Percentiles rank a stretch among this genome's conserved stretches.
Conservation (phyloP, 2,329 filamentous ascomycete genomes). For the Thielaviopsis musarum region DNA sequence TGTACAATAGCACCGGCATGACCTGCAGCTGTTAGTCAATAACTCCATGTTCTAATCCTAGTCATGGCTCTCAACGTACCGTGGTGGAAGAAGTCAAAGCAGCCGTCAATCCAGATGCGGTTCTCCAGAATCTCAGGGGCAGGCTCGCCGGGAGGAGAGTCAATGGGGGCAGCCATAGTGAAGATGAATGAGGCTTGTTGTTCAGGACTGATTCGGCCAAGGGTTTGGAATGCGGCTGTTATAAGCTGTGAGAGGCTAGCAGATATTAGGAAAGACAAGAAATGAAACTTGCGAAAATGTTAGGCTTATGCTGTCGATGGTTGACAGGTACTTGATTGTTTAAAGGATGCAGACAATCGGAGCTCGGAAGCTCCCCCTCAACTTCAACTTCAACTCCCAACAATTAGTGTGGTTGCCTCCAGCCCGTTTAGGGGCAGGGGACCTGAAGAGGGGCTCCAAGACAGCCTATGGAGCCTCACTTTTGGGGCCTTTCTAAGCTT, state of each 20-base stretch:
- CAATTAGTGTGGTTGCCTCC: background rate
- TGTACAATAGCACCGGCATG: slow-evolving; percentile 96
- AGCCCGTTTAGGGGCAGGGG: background rate
- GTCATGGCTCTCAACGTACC: slow-evolving; percentile 31
- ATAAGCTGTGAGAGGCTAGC: background rate
- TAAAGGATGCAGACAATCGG: too few relatives aligned
- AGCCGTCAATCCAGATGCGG: slow-evolving; percentile 94
- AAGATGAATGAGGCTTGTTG: background rate
- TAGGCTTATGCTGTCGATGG: too few relatives aligned
- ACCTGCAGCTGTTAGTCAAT: slow-evolving; percentile 31
- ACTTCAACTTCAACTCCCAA: too few relatives aligned
- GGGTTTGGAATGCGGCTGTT: background rate
- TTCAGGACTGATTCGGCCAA: background rate
- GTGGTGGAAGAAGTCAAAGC: slow-evolving; percentile 98
- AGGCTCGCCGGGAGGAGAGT: slow-evolving; percentile 27
- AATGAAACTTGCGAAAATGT: too few relatives aligned
- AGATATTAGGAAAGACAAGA: background rate
- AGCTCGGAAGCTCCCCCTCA: too few relatives aligned
- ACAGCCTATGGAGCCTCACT: background rate
- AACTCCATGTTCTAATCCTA: background rate
- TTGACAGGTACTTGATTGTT: too few relatives aligned
- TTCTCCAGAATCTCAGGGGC: slow-evolving; percentile 42
- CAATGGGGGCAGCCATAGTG: slow-evolving; percentile 6
- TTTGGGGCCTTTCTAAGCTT: background rate
- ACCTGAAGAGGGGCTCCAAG: background rate